phyloP scores from a whole-genome alignment of 1,139 yeast genomes.

The Blastobotrys raffinosifermentans region DNA sequence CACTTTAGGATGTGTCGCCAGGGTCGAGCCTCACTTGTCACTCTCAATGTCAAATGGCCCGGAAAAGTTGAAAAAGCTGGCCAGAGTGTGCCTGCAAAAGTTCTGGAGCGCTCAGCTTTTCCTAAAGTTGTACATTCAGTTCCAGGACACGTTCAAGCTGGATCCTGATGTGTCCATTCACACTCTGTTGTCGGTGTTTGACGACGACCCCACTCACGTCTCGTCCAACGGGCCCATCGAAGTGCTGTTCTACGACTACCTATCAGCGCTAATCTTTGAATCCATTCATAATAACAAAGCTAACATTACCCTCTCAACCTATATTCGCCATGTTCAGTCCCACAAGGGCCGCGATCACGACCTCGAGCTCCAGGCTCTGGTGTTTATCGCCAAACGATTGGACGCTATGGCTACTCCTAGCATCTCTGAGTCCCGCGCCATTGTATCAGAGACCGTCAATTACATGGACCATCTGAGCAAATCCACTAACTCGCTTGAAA shows the following conservation, averaged over 20 bases:
- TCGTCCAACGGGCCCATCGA: neutral
- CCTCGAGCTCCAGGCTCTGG: neutral
- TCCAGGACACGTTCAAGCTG: constrained; percentile 26
- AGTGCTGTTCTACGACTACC: neutral
- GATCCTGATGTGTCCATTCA: constrained; percentile 1
- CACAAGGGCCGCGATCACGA: too few relatives aligned
- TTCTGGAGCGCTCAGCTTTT: constrained; percentile 21
- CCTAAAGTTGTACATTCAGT: constrained; percentile 27
- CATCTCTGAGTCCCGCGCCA: neutral
- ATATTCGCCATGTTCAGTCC: too few relatives aligned
- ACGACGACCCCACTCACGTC: neutral
- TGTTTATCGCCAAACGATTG: neutral
- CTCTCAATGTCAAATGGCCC: too few relatives aligned
- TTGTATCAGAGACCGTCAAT: neutral
- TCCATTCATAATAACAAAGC: too few relatives aligned
- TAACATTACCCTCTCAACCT: too few relatives aligned
- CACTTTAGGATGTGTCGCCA: too few relatives aligned
- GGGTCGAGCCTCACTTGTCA: too few relatives aligned
- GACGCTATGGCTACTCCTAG: neutral
- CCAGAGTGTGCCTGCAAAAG: constrained; percentile 18
- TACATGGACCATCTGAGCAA: neutral
- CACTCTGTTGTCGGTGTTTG: neutral
- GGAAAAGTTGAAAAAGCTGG: constrained; percentile 20
- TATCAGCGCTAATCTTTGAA: neutral
- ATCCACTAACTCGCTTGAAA: too few relatives aligned